Percentiles rank a stretch among this genome's conserved stretches.
Conservation (phyloP, 768 basidiomycete species). For the Phanerochaete sordida region DNA sequence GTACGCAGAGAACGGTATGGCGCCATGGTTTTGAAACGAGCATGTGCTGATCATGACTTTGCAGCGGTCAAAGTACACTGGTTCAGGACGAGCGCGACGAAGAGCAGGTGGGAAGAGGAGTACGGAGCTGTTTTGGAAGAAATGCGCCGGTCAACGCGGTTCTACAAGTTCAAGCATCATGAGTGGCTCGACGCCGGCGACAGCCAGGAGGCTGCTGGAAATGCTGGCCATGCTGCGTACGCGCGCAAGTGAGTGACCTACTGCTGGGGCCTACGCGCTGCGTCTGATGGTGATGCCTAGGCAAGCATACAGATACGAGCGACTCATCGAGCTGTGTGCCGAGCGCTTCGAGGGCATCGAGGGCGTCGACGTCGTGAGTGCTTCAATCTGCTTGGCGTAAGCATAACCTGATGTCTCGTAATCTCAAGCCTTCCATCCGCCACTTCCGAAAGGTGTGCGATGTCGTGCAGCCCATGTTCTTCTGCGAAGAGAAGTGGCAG, state of each 20-base stretch:
- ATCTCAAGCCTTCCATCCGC: too few relatives aligned
- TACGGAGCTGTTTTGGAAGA: neutral
- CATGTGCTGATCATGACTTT: neutral
- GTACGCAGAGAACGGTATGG: neutral
- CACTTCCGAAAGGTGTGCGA: too few relatives aligned
- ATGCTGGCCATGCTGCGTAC: neutral
- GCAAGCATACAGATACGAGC: too few relatives aligned
- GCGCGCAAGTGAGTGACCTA: constrained; percentile 1
- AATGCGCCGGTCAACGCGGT: neutral
- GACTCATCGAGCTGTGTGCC: too few relatives aligned
- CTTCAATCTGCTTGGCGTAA: too few relatives aligned
- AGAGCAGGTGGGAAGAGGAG: constrained; percentile 1
- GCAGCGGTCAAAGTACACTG: constrained; percentile 3
- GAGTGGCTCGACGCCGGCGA: neutral
- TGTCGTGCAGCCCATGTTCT: too few relatives aligned
- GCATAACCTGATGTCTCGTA: too few relatives aligned
- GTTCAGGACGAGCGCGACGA: constrained; percentile 4
- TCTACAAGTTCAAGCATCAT: neutral
- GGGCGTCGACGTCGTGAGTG: too few relatives aligned
- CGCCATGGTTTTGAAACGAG: neutral
- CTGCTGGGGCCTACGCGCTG: too few relatives aligned
- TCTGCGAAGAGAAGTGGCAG: too few relatives aligned
- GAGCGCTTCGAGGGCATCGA: too few relatives aligned
- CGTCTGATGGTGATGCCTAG: too few relatives aligned
- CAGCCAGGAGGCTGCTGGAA: neutral